Evolutionary conservation across 768 basidiomycete genomes (phyloP), one percentile per base, ranked within the genome.

Genomic region (Mycena latifolia): DNA sequence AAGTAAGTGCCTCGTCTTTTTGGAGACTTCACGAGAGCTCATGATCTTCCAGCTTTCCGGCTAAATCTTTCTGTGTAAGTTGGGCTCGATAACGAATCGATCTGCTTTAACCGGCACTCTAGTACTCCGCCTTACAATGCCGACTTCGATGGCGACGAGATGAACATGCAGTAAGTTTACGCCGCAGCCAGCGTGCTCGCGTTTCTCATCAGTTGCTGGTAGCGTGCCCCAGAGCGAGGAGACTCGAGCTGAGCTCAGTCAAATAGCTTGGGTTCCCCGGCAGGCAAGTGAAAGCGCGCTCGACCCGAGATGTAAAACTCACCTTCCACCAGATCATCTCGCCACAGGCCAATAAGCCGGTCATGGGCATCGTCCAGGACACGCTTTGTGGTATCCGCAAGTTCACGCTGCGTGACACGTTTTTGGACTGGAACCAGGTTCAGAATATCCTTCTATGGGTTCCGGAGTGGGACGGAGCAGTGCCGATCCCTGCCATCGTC

Each of bases 321-420:
- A 57, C 60, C 55, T 47, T 55, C 35, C 45, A 47, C 41, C 29
- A 99, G 95, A 99, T 99, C 73, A 95, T 99, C 69, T 99, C 97
- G 9, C 98, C 98, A 0, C 98, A 99, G 85, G 97, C 97, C 55
- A 99, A 99, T 83, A 98, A 98, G 79, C 97, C 97, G 20, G 96
- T 98, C 72, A 99, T 99, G 97, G 98, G 95, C 65, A 99, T 99
- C 72, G 97, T 99, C 31, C 98, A 99, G 77, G 98, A 99, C 75
- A 99, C 98, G 0, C 89, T 99, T 0, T 98, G 96, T 74, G 98
- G 98, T 74, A 91, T 99, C 58, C 92, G 98, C 61, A 99, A 99
- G 79, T 95, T 99, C 76, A 99, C 98, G 0, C 82, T 99, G 8
- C 94, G 96, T 27, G 98, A 99, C 75, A 89, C 90, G 20, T 98